Base-by-base conservation (phyloP, 805 yeast genomes). In the Yarrowia yakushimensis region DNA sequence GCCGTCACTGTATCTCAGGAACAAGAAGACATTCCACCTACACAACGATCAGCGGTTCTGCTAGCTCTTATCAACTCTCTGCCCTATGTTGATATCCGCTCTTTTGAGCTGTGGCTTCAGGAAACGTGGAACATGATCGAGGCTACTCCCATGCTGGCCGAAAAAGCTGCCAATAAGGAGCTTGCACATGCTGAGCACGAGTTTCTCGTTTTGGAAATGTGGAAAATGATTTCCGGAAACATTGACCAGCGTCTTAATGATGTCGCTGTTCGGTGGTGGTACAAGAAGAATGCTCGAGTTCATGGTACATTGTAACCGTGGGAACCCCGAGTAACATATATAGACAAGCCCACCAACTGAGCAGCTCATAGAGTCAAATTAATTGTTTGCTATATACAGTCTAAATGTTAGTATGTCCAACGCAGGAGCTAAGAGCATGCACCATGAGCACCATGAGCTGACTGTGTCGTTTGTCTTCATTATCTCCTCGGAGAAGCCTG, bases 241-340 rank as follows among this genome's bases (percentile, higher is more conserved):
- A 74, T 82, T 62, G 86, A 83, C 66, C 73, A 83, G 62, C 83
- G 82, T 65, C 76, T 86, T 66, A 80, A 84, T 5, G 81, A 79
- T 43, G 62, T 82, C 41, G 88, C 83, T 1, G 77, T 82, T 59
- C 72, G 73, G 22, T 85, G 89, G 88, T 85, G 89, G 89, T 85
- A 84, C 69, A 79, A 78, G 23, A 55, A 28, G 33, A 39, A 27
- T 17, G 30, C 33, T 17, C 17, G 48, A 20, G 48, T 41, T 13
- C 37, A 41, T 15, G 61, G 61, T 4, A 28, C 48, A 0, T 27
- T 43, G n/a, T 39, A 22, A 22, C 23, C 27, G 27, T 25, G 27
- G 27, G 27, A 25, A 8, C n/a, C n/a, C n/a, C n/a, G n/a, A n/a
- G n/a, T n/a, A n/a, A n/a, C n/a, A n/a, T n/a, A n/a, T n/a, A n/a